phyloP scores from a whole-genome alignment of 495 filamentous ascomycete species.

The Wilcoxina mikolae region DNA sequence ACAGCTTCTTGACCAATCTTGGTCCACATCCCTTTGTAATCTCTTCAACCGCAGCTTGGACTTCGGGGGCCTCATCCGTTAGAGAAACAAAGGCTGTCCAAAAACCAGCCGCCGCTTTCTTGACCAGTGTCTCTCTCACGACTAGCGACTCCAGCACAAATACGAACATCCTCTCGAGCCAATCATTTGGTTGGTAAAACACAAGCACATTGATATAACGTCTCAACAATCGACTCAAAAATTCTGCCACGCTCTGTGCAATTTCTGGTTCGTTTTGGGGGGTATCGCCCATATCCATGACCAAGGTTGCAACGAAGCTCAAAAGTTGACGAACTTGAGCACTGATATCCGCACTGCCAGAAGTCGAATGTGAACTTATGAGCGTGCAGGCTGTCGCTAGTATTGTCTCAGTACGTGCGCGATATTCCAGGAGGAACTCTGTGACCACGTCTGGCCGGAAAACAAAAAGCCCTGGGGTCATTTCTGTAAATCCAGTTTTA shows the following conservation, averaged over 20 bases:
- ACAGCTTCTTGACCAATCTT: conserved; percentile 18
- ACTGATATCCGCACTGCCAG: conserved; percentile 33
- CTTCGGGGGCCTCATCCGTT: conserved; percentile 5
- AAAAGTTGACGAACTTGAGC: conserved; percentile 42
- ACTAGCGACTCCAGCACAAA: conserved; percentile 61
- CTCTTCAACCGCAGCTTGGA: conserved; percentile 16
- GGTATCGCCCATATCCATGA: conserved; percentile 47
- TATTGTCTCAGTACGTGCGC: conserved; percentile 49
- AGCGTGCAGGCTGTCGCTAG: conserved; percentile 67
- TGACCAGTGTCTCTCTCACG: conserved; percentile 62
- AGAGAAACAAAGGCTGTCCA: conserved; percentile 48
- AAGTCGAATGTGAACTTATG: conserved; percentile 47
- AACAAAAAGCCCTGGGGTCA: conserved; percentile 59
- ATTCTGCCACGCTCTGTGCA: conserved; percentile 58
- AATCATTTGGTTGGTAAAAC: conserved; percentile 33
- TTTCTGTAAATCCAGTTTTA: conserved; percentile 66
- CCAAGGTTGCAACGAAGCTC: conserved; percentile 48
- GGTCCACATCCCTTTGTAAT: conserved; percentile 20
- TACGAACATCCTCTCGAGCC: conserved; percentile 54
- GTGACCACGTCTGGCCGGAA: conserved; percentile 56
- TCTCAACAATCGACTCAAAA: conserved; percentile 50
- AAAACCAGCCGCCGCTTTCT: conserved; percentile 62
- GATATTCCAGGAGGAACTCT: conserved; percentile 52
- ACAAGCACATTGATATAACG: conserved; percentile 48
- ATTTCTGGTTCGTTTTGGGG: conserved; percentile 64